These are phyloP conservation scores for Solanum peruvianum DNA, from an alignment of 257 asterid genomes.

Conservation along the genomic window DNA sequence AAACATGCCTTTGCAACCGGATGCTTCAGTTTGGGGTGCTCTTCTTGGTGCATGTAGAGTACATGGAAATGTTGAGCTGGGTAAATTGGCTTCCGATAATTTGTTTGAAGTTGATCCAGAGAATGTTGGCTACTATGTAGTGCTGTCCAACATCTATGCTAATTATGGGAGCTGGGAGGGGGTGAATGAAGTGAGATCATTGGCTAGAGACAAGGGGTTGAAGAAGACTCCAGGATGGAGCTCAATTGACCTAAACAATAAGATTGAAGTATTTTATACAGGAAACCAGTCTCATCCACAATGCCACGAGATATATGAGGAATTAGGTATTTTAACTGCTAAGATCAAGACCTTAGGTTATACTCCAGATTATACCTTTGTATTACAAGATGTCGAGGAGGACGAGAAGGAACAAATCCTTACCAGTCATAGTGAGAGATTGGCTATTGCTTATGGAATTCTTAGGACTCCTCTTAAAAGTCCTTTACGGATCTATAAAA, in stretches of 20 bases:
- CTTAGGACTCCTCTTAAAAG: constrained; percentile 52
- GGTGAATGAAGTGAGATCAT: constrained; percentile 57
- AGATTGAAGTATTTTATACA: constrained; percentile 40
- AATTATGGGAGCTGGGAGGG: constrained; percentile 60
- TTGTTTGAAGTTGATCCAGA: constrained; percentile 37
- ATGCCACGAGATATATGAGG: constrained; percentile 38
- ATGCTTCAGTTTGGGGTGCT: constrained; percentile 63
- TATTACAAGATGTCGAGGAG: constrained; percentile 75
- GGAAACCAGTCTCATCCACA: constrained; percentile 58
- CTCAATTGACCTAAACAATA: constrained; percentile 36
- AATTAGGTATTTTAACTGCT: constrained; percentile 33
- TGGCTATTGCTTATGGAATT: constrained; percentile 67
- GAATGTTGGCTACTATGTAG: constrained; percentile 65
- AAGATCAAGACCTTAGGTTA: constrained; percentile 58
- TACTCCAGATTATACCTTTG: constrained; percentile 59
- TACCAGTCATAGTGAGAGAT: constrained; percentile 60
- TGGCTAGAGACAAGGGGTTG: constrained; percentile 49
- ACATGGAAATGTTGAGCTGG: constrained; percentile 53
- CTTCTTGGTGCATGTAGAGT: constrained; percentile 64
- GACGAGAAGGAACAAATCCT: constrained; percentile 75
- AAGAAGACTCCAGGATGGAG: constrained; percentile 72
- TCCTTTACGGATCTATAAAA: constrained; percentile 37
- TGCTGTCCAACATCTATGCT: constrained; percentile 75
- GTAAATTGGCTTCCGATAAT: constrained; percentile 34
- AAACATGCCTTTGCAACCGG: constrained; percentile 45